Conservation (phyloP, 768 basidiomycete genomes). For the Trametes villosa region DNA sequence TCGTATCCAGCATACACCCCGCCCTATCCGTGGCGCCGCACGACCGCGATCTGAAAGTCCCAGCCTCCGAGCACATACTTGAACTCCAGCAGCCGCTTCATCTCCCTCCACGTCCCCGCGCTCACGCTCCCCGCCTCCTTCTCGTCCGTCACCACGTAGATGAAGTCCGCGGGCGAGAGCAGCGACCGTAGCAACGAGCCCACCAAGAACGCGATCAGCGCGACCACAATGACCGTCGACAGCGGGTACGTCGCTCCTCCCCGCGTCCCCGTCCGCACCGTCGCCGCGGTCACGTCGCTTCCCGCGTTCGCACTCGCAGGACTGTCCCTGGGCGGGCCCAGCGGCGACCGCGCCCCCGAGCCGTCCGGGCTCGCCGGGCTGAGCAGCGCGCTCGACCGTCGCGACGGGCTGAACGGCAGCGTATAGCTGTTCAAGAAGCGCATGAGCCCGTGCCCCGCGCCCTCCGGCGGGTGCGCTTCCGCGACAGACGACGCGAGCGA, state of each 20-base stretch:
- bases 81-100: conserved; percentile 78
- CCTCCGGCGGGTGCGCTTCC: conserved; percentile 28
- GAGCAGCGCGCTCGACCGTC: conserved; percentile 31
- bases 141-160: conserved; percentile 71
- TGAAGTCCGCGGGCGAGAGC: conserved; percentile 89
- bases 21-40: conserved; percentile 61
- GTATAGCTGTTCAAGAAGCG: conserved; percentile 62
- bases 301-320: conserved; percentile 10
- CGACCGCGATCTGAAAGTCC: conserved; percentile 88
- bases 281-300: conserved; percentile 4
- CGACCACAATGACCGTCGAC: conserved; percentile 71
- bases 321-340: conserved; percentile 6
- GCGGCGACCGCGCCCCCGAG: conserved; percentile 13
- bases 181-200: conserved; percentile 90
- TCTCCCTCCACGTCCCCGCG: conserved; percentile 83
- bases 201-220: conserved; percentile 87
- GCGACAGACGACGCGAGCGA: conserved; percentile 25
- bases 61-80: conserved; percentile 83
- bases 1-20: background rate
- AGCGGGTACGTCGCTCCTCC: conserved; percentile 41
- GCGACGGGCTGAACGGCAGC: conserved; percentile 50
- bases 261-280: conserved; percentile 13
- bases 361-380: conserved; percentile 11
- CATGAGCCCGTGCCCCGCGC: conserved; percentile 48
- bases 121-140: conserved; percentile 55